phyloP scores from a whole-genome alignment of 2,329 filamentous ascomycete species.

The Colletotrichum cereale region DNA sequence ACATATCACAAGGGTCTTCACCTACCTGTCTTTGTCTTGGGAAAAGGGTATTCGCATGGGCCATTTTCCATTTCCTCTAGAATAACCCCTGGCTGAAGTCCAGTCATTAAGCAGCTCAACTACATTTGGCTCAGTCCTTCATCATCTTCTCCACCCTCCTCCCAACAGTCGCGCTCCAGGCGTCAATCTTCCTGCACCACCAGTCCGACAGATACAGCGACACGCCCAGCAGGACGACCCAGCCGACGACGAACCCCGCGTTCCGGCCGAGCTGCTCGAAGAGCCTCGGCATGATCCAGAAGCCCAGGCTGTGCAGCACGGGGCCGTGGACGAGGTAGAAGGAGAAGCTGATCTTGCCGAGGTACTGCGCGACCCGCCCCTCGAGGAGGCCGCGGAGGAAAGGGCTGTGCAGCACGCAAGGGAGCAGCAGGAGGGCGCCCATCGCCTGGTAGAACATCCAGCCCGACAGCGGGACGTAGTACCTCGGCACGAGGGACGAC shows the following conservation, averaged over 20 bases:
- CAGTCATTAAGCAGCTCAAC: neutral
- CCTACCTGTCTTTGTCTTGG: neutral
- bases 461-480: slow-evolving; percentile 52
- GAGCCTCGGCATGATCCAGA: slow-evolving; percentile 53
- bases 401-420: slow-evolving; percentile 51
- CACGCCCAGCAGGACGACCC: slow-evolving; percentile 46
- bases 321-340: slow-evolving; percentile 56
- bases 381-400: slow-evolving; percentile 48
- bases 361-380: slow-evolving; percentile 50
- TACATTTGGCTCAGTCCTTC: neutral
- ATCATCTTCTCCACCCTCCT: slow-evolving; percentile 52
- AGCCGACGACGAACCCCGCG: slow-evolving; percentile 50
- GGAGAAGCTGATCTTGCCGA: slow-evolving; percentile 56
- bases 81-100: neutral
- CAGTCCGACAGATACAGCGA: slow-evolving; percentile 52
- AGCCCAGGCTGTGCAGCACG: slow-evolving; percentile 46
- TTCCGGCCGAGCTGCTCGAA: slow-evolving; percentile 52
- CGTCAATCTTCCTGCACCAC: slow-evolving; percentile 53
- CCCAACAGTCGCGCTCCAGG: slow-evolving; percentile 53
- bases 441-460: slow-evolving; percentile 57
- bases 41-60: neutral
- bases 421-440: slow-evolving; percentile 53
- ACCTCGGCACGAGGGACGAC: slow-evolving; percentile 50
- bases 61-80: neutral
- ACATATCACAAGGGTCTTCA: neutral